phyloP scores from a whole-genome alignment of 1,139 yeast genomes.

The Blastobotrys persicus region DNA sequence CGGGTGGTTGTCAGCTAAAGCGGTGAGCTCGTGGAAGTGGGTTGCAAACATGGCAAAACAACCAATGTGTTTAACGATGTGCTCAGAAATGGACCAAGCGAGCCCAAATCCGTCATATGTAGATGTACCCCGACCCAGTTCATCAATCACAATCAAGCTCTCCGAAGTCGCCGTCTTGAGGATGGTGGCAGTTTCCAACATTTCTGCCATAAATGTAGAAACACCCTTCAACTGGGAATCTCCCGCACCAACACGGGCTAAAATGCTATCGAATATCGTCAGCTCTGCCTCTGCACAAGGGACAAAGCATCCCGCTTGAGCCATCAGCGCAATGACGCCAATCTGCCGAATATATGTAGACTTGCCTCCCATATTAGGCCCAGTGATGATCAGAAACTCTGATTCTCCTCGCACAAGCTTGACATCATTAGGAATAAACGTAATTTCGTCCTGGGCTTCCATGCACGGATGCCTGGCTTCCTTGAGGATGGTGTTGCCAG shows the following conservation, averaged over 20 bases:
- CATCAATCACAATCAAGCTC: constrained; percentile 88
- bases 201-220: constrained; percentile 96
- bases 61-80: constrained; percentile 63
- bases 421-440: constrained; percentile 86
- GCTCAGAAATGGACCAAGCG: constrained; percentile 94
- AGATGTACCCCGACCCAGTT: constrained; percentile 93
- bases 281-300: constrained; percentile 75
- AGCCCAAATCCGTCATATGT: constrained; percentile 97
- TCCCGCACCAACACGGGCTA: constrained; percentile 98
- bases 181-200: constrained; percentile 93
- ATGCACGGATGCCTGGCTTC: constrained; percentile 92
- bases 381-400: constrained; percentile 83
- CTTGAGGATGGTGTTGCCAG: constrained; percentile 55
- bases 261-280: constrained; percentile 82
- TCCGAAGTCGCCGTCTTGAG: constrained; percentile 80
- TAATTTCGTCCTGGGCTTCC: constrained; percentile 85
- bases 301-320: constrained; percentile 89
- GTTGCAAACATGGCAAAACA: constrained; percentile 93
- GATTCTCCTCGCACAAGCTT: constrained; percentile 48
- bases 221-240: constrained; percentile 96
- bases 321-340: constrained; percentile 85
- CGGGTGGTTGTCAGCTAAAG: constrained; percentile 58
- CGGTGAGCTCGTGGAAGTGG: constrained; percentile 93
- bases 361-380: constrained; percentile 99
- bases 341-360: constrained; percentile 90